Evolutionary conservation across 2,329 filamentous ascomycete species (phyloP).

Genomic region (Paecilomyces sp.): DNA sequence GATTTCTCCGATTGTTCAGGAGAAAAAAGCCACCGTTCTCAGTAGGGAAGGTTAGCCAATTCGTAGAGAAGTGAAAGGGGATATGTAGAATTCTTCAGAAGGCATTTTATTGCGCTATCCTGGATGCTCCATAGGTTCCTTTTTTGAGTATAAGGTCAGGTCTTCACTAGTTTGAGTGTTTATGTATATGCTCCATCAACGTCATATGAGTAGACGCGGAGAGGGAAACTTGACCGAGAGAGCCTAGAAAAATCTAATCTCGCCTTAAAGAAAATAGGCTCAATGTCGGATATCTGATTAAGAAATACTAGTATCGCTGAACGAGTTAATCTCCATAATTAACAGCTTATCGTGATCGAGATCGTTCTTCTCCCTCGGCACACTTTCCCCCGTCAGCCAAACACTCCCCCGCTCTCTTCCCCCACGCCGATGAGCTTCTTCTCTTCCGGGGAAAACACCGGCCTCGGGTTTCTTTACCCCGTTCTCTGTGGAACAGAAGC

Average conservation of each 20-base stretch:
- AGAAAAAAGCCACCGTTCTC: too few species aligned
- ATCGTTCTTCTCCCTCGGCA: not conserved
- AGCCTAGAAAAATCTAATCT: not conserved
- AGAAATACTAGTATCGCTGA: too few species aligned
- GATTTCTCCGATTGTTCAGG: too few species aligned
- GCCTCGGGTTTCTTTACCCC: not conserved
- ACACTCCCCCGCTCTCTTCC: not conserved
- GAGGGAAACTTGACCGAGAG: not conserved
- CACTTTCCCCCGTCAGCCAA: not conserved
- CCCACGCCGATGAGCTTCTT: not conserved
- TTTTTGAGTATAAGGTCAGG: not conserved
- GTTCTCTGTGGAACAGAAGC: not conserved
- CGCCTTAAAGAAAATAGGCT: not conserved
- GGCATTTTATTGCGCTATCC: not conserved
- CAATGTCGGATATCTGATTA: not conserved
- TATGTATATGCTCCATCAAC: not conserved
- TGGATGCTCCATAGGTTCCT: not conserved
- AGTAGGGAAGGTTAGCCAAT: too few species aligned
- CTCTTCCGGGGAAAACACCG: not conserved
- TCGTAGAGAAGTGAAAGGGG: not conserved
- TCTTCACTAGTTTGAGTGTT: too few species aligned
- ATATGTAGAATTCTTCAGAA: not conserved
- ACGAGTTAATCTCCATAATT: not conserved
- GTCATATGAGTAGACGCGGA: not conserved
- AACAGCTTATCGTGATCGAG: too few species aligned